Evolutionary conservation across 768 basidiomycete genomes (phyloP).

Genomic region (Hydnomerulius pinastri): DNA sequence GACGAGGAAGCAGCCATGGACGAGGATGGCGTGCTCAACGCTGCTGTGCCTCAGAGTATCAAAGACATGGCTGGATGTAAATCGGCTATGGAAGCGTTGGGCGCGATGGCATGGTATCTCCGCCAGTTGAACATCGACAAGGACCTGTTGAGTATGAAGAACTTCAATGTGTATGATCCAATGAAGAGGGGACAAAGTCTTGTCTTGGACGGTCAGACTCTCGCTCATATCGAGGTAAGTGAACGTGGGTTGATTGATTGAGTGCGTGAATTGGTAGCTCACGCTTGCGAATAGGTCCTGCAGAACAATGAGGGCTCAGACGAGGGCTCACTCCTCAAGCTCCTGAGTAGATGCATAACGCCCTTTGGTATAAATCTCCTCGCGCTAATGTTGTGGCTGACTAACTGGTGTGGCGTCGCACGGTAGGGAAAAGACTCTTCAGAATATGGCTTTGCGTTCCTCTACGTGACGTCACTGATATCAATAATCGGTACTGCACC

Average conservation of each 20-base stretch:
- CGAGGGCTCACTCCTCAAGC: constrained; percentile 83
- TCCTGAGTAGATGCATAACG: constrained; percentile 83
- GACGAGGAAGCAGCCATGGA: constrained; percentile 47
- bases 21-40: constrained; percentile 40
- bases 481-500: constrained; percentile 76
- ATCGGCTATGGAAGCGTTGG: constrained; percentile 80
- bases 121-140: constrained; percentile 94
- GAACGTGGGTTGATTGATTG: background rate
- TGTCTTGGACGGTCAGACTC: constrained; percentile 89
- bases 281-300: constrained; percentile 55
- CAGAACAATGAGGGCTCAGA: constrained; percentile 93
- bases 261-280: constrained; percentile 1
- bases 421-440: constrained; percentile 90
- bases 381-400: constrained; percentile 3
- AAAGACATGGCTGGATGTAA: constrained; percentile 65
- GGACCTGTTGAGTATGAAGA: constrained; percentile 92
- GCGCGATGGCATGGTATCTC: constrained; percentile 93
- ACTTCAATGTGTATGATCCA: constrained; percentile 97
- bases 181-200: constrained; percentile 87
- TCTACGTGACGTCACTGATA: constrained; percentile 74
- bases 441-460: constrained; percentile 97
- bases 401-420: constrained; percentile 7
- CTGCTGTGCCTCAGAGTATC: constrained; percentile 68
- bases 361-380: constrained; percentile 68
- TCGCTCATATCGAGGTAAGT: constrained; percentile 89